Percentiles rank a stretch among this genome's conserved stretches.
These are phyloP conservation scores for Quercus tomentella DNA, from an alignment of 331 rosid genomes.

Conservation along the genomic window DNA sequence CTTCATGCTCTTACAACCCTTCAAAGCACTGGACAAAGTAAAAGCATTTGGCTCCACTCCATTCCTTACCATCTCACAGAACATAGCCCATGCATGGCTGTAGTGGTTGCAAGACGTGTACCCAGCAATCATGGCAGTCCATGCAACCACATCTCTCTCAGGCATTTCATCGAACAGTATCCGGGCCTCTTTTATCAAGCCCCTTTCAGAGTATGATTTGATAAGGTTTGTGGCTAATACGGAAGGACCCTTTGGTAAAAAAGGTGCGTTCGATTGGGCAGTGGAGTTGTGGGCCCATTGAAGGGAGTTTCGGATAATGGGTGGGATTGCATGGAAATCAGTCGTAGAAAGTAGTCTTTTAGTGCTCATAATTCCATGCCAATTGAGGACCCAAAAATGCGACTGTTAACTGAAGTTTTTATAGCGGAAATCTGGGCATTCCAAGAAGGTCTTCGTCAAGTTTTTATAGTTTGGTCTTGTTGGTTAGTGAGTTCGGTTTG, in stretches of 20 bases:
- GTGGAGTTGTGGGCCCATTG: slow-evolving; percentile 10
- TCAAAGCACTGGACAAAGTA: slow-evolving; percentile 65
- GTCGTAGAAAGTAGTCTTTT: slow-evolving; percentile 22
- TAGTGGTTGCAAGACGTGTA: slow-evolving; percentile 47
- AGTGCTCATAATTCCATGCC: slow-evolving; percentile 18
- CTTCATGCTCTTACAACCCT: slow-evolving; percentile 61
- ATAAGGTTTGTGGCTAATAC: slow-evolving; percentile 52
- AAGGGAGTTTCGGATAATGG: slow-evolving; percentile 37
- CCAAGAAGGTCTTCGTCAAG: no score
- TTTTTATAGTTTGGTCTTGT: no score
- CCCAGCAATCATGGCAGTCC: slow-evolving; percentile 78
- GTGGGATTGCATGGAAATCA: slow-evolving; percentile 39
- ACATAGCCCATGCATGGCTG: slow-evolving; percentile 44
- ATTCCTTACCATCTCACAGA: slow-evolving; percentile 48
- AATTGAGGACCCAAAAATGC: no score
- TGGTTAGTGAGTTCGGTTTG: no score
- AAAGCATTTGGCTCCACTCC: slow-evolving; percentile 50
- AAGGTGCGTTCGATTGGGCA: slow-evolving; percentile 25
- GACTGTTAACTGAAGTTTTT: no score
- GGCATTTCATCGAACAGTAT: slow-evolving; percentile 73
- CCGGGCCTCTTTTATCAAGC: slow-evolving; percentile 50
- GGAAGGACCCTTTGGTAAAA: slow-evolving; percentile 28
- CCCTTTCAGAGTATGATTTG: slow-evolving; percentile 34
- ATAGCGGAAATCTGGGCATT: no score
- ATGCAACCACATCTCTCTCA: slow-evolving; percentile 50